Evolutionary conservation across 108 stramenopile species (phyloP).

Genomic region (Licmophora abbreviata): DNA sequence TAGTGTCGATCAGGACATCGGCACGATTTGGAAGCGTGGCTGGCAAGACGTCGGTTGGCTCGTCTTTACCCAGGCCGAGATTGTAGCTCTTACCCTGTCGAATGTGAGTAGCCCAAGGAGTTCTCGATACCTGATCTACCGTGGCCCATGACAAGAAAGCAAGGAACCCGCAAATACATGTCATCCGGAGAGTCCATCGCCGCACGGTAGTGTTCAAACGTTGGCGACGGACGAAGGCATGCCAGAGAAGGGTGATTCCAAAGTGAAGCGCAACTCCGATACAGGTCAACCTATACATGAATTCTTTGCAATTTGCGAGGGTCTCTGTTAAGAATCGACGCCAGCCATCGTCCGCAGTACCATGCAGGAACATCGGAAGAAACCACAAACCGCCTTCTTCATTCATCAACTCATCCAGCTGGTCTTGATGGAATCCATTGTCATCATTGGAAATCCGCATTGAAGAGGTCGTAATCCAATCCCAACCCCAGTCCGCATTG

Average conservation of each 20-base stretch:
- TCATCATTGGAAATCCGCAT: conserved; percentile 49
- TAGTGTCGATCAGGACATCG: conserved; percentile 28
- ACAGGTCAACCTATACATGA: conserved; percentile 6
- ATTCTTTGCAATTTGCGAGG: conserved; percentile 10
- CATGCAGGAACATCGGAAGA: conserved; percentile 28
- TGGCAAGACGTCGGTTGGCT: too few species aligned
- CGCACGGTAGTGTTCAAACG: background rate
- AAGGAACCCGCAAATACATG: conserved; percentile 12
- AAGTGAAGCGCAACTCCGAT: background rate
- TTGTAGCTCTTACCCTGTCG: conserved; percentile 14
- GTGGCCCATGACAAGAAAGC: conserved; percentile 13
- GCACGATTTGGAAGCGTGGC: conserved; percentile 17
- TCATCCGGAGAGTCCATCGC: conserved; percentile 1
- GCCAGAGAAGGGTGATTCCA: background rate
- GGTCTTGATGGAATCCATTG: conserved; percentile 18
- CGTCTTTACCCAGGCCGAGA: background rate
- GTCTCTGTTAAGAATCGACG: conserved; percentile 14
- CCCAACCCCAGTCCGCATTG: conserved; percentile 36
- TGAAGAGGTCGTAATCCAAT: conserved; percentile 15
- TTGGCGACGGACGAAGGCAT: background rate
- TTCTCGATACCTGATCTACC: conserved; percentile 9
- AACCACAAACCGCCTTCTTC: conserved; percentile 25
- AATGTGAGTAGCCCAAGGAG: conserved; percentile 40
- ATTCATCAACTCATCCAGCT: conserved; percentile 19
- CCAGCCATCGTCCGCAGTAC: conserved; percentile 11